Evolutionary conservation across 805 yeast genomes (phyloP).

Genomic region (Jamesozyma hellenica): DNA sequence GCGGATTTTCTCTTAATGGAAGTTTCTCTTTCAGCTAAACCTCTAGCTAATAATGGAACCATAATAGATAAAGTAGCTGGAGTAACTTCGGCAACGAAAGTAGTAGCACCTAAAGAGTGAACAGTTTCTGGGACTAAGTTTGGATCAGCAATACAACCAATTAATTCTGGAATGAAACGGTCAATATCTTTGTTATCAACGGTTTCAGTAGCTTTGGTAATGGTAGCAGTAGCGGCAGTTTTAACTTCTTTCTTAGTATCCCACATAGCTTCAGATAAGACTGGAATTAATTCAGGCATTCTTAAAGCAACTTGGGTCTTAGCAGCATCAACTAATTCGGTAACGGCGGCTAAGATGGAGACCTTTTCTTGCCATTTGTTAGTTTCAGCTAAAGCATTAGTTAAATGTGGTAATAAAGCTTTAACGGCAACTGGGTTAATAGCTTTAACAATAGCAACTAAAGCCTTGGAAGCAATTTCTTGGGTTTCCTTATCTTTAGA

Average conservation of each 20-base stretch:
- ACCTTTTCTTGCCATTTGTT: conserved; percentile 98
- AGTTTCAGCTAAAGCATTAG: conserved; percentile 54
- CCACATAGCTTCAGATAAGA: conserved; percentile 99
- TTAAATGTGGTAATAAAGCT: conserved; percentile 74
- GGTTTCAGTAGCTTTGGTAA: conserved; percentile 93
- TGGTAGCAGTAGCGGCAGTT: conserved; percentile 90
- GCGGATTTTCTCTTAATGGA: conserved; percentile 99
- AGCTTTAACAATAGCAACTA: conserved; percentile 66
- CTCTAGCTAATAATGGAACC: conserved; percentile 98
- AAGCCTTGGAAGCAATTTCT: conserved; percentile 65
- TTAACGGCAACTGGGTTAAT: conserved; percentile 91
- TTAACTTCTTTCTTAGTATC: conserved; percentile 98
- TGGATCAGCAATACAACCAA: conserved; percentile 94
- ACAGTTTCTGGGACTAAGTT: conserved; percentile 97
- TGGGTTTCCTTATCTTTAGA: conserved; percentile 77
- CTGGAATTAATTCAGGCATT: conserved; percentile 99
- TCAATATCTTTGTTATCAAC: conserved; percentile 99
- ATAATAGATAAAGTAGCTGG: conserved; percentile 98
- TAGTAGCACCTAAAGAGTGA: conserved; percentile 97
- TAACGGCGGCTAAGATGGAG: conserved; percentile 74
- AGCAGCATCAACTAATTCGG: conserved; percentile 86
- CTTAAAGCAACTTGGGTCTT: conserved; percentile 93
- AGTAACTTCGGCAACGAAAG: conserved; percentile 98
- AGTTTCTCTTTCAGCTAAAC: conserved; percentile 99
- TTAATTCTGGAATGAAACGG: conserved; percentile 96